Percentiles rank a stretch among this genome's conserved stretches.
These are phyloP conservation scores for Silene conica DNA, from an alignment of 148 eudicot species.

Conservation along the genomic window DNA sequence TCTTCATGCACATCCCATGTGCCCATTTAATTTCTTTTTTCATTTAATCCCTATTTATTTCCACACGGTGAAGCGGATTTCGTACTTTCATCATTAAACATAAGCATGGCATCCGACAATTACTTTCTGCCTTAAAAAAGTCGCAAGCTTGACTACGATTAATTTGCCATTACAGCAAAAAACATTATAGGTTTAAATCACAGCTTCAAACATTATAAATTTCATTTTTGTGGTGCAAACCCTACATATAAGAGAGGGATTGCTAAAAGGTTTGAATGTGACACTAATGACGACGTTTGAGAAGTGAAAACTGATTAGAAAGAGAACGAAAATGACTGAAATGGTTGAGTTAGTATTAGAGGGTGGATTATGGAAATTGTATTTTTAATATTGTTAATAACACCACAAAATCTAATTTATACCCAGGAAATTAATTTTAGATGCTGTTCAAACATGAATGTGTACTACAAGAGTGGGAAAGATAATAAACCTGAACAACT, in stretches of 20 bases:
- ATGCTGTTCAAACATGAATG: constrained; percentile 2
- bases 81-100: background rate
- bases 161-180: background rate
- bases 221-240: background rate
- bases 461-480: background rate
- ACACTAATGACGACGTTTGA: background rate
- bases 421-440: background rate
- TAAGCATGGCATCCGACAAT: background rate
- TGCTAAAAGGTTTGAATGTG: background rate
- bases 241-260: background rate
- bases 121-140: background rate
- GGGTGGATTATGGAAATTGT: background rate
- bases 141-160: background rate
- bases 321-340: background rate
- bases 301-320: background rate
- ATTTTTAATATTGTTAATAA: too few relatives aligned
- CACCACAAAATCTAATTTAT: background rate
- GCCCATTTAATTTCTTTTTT: background rate
- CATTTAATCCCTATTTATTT: background rate
- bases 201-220: background rate
- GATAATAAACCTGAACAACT: constrained; percentile 48
- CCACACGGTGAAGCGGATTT: background rate
- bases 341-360: background rate
- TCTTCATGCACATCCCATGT: background rate
- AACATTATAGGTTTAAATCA: background rate